phyloP scores from a whole-genome alignment of 2,329 filamentous ascomycete genomes.

The Cryoendolithus antarcticus region DNA sequence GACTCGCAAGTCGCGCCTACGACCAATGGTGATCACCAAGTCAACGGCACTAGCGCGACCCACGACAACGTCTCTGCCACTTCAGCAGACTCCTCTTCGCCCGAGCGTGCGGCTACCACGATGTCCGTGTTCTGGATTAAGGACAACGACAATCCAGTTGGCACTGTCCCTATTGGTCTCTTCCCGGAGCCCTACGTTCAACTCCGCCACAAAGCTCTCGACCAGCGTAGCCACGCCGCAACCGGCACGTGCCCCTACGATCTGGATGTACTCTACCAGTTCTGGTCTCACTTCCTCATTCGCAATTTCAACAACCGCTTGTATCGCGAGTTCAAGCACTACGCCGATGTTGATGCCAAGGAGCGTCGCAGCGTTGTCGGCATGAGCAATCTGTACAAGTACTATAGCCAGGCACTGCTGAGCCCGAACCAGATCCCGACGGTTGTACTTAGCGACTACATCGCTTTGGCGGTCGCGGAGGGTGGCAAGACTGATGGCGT shows the following conservation, averaged over 20 bases:
- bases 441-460: slow-evolving; percentile 42
- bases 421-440: slow-evolving; percentile 40
- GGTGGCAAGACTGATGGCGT: slow-evolving; percentile 25
- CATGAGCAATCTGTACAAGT: slow-evolving; percentile 50
- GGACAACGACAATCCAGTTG: slow-evolving; percentile 31
- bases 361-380: slow-evolving; percentile 42
- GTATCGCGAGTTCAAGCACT: slow-evolving; percentile 61
- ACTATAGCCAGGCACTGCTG: slow-evolving; percentile 48
- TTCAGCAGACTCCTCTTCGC: slow-evolving; percentile 8
- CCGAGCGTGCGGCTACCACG: slow-evolving; percentile 8
- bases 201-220: slow-evolving; percentile 37
- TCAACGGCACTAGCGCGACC: slow-evolving; percentile 12
- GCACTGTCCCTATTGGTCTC: slow-evolving; percentile 31
- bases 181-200: slow-evolving; percentile 37
- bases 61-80: slow-evolving; percentile 1
- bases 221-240: slow-evolving; percentile 34
- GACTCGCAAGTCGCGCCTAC: slow-evolving; percentile 25
- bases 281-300: slow-evolving; percentile 62
- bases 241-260: slow-evolving; percentile 39
- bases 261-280: slow-evolving; percentile 58
- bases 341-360: slow-evolving; percentile 52
- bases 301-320: slow-evolving; percentile 62
- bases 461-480: slow-evolving; percentile 42
- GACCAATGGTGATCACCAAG: slow-evolving; percentile 22
- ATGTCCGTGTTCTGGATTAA: slow-evolving; percentile 39